Conservation (phyloP, 768 basidiomycete genomes). For the Trametes cubensis region DNA sequence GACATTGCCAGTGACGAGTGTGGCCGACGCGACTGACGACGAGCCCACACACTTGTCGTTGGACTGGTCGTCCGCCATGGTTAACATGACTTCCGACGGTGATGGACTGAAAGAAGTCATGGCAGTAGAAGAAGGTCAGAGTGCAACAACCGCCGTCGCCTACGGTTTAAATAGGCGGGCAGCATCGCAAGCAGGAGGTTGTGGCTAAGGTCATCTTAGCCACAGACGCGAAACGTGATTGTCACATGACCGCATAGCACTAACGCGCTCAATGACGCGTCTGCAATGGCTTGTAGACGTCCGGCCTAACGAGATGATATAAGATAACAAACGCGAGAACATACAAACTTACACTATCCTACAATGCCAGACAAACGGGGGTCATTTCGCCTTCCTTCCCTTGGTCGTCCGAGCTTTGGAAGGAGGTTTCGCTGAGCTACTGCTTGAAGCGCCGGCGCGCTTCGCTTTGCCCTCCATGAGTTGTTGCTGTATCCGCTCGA, state of each 20-base stretch:
- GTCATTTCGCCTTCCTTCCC: slow-evolving; percentile 20
- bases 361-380: slow-evolving; percentile 1
- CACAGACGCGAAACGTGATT: slow-evolving; percentile 8
- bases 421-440: slow-evolving; percentile 15
- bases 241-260: not conserved
- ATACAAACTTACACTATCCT: slow-evolving; percentile 23
- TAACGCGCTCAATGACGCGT: not conserved
- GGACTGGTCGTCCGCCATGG: too few relatives aligned
- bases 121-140: too few relatives aligned
- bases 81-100: too few relatives aligned
- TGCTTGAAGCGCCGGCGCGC: slow-evolving; percentile 25
- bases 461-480: slow-evolving; percentile 51
- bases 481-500: slow-evolving; percentile 60
- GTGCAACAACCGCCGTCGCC: too few relatives aligned
- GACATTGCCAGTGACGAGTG: too few relatives aligned
- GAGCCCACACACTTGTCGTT: too few relatives aligned
- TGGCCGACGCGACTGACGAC: too few relatives aligned
- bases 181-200: not conserved
- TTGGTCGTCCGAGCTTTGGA: slow-evolving; percentile 12
- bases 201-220: not conserved
- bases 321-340: slow-evolving; percentile 1
- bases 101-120: too few relatives aligned
- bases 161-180: not conserved
- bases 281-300: not conserved
- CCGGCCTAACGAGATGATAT: not conserved